phyloP scores from a whole-genome alignment of 2,329 filamentous ascomycete genomes.

The Fonsecaea erecta region DNA sequence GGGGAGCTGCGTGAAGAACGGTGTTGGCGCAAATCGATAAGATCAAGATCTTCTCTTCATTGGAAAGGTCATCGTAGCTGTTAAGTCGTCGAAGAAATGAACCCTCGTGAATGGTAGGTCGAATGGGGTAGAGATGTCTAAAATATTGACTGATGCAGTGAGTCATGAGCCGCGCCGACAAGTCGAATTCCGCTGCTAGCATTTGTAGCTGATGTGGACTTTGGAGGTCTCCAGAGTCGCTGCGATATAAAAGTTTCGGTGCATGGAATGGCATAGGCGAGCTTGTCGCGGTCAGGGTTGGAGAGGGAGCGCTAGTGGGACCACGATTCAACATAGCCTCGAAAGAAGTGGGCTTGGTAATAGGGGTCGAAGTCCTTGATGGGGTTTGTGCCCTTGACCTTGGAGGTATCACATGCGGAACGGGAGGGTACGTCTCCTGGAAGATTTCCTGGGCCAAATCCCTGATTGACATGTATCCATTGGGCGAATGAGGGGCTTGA shows the following conservation, averaged over 20 bases:
- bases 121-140: conserved; percentile 36
- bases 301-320: conserved; percentile 18
- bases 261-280: conserved; percentile 33
- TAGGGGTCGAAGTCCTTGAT: conserved; percentile 25
- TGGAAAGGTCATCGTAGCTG: conserved; percentile 31
- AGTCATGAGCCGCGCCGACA: conserved; percentile 37
- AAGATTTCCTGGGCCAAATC: conserved; percentile 39
- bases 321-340: conserved; percentile 28
- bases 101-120: conserved; percentile 36
- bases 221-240: conserved; percentile 31
- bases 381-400: conserved; percentile 25
- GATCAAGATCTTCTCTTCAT: conserved; percentile 36
- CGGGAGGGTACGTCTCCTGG: conserved; percentile 23
- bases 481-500: conserved; percentile 33
- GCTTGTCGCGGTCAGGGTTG: conserved; percentile 30
- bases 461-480: conserved; percentile 36
- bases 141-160: conserved; percentile 39
- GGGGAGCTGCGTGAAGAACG: conserved; percentile 36
- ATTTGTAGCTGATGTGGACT: conserved; percentile 30
- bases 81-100: conserved; percentile 31
- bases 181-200: conserved; percentile 35
- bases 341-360: conserved; percentile 31
- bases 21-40: conserved; percentile 37
- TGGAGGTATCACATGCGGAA: conserved; percentile 1
- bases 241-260: conserved; percentile 36